Conservation (phyloP, 768 basidiomycete species). For the Leccinellum rugosiceps region DNA sequence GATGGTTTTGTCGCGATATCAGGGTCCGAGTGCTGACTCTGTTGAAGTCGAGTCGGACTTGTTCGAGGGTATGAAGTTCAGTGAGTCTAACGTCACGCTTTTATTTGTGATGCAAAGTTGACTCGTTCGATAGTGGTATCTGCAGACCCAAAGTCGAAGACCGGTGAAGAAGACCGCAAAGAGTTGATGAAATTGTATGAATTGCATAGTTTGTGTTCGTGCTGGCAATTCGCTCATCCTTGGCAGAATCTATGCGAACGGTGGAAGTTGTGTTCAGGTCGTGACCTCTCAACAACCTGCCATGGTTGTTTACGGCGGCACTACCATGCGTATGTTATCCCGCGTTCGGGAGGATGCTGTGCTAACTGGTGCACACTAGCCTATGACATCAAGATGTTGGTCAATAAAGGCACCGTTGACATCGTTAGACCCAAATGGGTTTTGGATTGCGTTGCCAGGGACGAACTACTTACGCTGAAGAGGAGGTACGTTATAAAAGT, state of each 20-base stretch:
- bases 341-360: background rate
- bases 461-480: constrained; percentile 53
- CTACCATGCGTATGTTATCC: constrained; percentile 54
- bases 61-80: constrained; percentile 75
- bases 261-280: constrained; percentile 63
- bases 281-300: constrained; percentile 50
- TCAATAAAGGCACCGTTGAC: constrained; percentile 67
- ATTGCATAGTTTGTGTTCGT: background rate
- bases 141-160: constrained; percentile 69
- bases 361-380: constrained; percentile 37
- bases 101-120: background rate
- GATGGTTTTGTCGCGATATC: constrained; percentile 60
- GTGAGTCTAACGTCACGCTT: constrained; percentile 42
- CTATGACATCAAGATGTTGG: constrained; percentile 66
- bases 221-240: constrained; percentile 1
- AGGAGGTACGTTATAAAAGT: constrained; percentile 51
- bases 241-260: constrained; percentile 64
- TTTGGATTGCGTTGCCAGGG: constrained; percentile 64
- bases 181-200: constrained; percentile 65
- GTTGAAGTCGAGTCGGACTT: constrained; percentile 60
- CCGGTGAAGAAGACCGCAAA: constrained; percentile 64
- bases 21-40: constrained; percentile 59
- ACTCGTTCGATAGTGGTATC: constrained; percentile 53
- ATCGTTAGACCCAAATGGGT: constrained; percentile 84
- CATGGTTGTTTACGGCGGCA: constrained; percentile 68